These are phyloP conservation scores for Gossypium schwendimanii DNA, from an alignment of 441 rosid species.

Conservation along the genomic window DNA sequence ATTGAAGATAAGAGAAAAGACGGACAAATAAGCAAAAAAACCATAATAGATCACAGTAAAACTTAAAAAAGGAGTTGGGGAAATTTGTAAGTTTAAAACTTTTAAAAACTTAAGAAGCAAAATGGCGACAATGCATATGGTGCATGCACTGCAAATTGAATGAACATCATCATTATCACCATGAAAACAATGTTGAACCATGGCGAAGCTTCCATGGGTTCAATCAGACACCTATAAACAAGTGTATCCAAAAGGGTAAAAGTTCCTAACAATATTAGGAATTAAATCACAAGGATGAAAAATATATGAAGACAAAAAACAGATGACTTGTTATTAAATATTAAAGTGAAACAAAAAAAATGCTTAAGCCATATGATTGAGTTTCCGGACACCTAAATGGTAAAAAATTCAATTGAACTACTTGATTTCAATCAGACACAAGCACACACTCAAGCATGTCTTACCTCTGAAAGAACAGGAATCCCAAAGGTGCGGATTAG, in stretches of 20 bases:
- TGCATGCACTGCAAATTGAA: not conserved
- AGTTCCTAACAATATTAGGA: not conserved
- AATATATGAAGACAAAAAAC: not conserved
- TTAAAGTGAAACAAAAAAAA: not conserved
- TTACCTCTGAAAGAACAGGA: conserved; percentile 79
- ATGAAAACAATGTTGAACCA: not conserved
- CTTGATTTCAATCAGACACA: not conserved
- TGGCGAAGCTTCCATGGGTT: not conserved
- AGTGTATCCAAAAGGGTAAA: not conserved
- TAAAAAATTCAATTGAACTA: not conserved
- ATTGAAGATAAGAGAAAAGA: not conserved
- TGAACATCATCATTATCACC: not conserved
- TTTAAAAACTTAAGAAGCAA: not conserved
- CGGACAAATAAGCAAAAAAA: not conserved
- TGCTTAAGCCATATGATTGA: not conserved
- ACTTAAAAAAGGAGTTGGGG: not conserved
- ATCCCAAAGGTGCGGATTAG: conserved; percentile 68
- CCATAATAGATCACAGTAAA: not conserved
- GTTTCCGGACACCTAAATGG: not conserved
- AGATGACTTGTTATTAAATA: not conserved
- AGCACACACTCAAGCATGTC: conserved; percentile 7
- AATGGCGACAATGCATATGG: not conserved
- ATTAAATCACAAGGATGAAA: not conserved
- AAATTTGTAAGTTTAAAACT: not conserved
- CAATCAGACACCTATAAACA: not conserved